Conservation (phyloP, 2,329 filamentous ascomycete genomes). For the Stachybotrys chartarum region DNA sequence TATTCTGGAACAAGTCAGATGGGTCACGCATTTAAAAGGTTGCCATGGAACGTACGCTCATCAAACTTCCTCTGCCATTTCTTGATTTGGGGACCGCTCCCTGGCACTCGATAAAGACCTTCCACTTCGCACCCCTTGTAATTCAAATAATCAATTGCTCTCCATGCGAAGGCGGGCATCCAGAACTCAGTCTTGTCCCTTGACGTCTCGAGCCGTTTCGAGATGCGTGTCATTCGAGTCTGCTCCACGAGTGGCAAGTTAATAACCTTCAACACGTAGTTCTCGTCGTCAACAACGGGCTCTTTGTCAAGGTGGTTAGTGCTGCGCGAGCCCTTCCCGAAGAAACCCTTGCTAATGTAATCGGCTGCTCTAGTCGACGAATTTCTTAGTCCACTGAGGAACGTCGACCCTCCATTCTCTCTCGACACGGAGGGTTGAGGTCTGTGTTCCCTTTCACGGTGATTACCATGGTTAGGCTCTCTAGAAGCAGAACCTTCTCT, state of each 20-base stretch:
- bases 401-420: conserved; percentile 52
- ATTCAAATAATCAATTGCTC: conserved; percentile 93
- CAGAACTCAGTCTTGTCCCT: conserved; percentile 96
- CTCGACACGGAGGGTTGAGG: conserved; percentile 48
- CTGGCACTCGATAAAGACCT: conserved; percentile 86
- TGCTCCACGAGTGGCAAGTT: conserved; percentile 83
- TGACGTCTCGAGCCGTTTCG: conserved; percentile 78
- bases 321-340: conserved; percentile 69
- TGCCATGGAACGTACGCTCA: conserved; percentile 47
- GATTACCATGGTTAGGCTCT: conserved; percentile 8
- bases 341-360: conserved; percentile 74
- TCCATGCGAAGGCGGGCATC: conserved; percentile 95
- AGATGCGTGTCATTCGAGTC: conserved; percentile 84
- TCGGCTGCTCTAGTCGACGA: conserved; percentile 70
- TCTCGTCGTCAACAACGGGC: conserved; percentile 64
- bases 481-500: conserved; percentile 21
- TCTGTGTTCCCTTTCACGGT: conserved; percentile 41
- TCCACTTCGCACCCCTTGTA: conserved; percentile 92
- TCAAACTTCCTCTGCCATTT: conserved; percentile 92
- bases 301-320: conserved; percentile 64
- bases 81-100: conserved; percentile 83
- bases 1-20: conserved; percentile 45
- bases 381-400: conserved; percentile 68
- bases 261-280: conserved; percentile 78
- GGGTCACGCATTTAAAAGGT: not conserved